Base-by-base conservation (phyloP, 148 eudicot species). In the Beta vulgaris region DNA sequence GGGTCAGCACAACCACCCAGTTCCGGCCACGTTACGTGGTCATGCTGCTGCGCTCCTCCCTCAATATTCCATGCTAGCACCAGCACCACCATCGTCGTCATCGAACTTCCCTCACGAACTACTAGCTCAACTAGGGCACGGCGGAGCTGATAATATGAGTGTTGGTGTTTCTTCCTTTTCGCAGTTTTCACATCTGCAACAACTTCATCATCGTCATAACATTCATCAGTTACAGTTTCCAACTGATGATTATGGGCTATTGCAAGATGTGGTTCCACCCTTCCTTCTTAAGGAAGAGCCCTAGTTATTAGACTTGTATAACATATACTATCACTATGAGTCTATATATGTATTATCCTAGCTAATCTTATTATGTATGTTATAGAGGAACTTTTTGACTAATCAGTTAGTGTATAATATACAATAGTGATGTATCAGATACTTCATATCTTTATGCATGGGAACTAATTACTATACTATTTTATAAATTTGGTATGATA, bases 221-320 rank as follows among this genome's bases (percentile, higher is more conserved):
- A 37, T 75, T 73, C 57, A 35, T 7, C 77, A 49, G n/a, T n/a
- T n/a, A 15, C 67, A 49, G 16, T 40, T 71, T 32, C 7, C 66
- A 34, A 76, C 8, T 13, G 80, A 83, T 36, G 97, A 91, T 74
- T 88, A 88, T 82, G 98, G 98, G 35, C 92, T 93, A 25, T 79
- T 93, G 73, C 97, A 93, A 64, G 98, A 93, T 71, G 78, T 93
- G 84, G 86, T 93, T 71, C 97, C 97, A 34, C 72, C 93, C 37
- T 84, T 83, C 71, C 62, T 85, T 69, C 83, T 86, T 6, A 93
- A 93, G 77, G 85, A 85, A 82, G 97, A 93, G 71, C 94, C 88
- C n/a, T 91, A 77, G 69, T 79, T 68, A n/a, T 39, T 40, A 15
- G 23, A 37, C n/a, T 8, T 75, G 62, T 51, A n/a, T 75, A 65